Evolutionary conservation across 139 green algal genomes (phyloP), one percentile per base, ranked within the genome.

Genomic region (Pedinophyceae sp.): DNA sequence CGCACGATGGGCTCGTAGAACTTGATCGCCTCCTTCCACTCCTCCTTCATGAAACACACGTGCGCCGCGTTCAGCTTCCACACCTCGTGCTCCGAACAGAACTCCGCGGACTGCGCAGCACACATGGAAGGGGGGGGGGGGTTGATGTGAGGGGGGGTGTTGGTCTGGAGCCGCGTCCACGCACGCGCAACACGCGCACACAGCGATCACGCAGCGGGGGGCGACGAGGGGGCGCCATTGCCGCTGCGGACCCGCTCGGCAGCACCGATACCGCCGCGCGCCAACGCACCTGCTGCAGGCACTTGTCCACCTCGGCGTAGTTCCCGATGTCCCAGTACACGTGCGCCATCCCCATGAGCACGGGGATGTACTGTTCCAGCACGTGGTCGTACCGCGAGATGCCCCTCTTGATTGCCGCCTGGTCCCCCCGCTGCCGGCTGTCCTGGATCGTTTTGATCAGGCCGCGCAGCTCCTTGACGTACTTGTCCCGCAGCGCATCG

Each of bases 51-150:
- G 59, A 94, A 89, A 57, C 84, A 80, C 1, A 74, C 82, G 66
- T 94, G 85, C 19, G 81, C 85, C 27, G 89, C 66, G 66, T 94
- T 94, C 34, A 91, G 74, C 62, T 81, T 79, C 83, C 83, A 94
- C 23, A 68, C 55, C 17, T 81, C 69, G 54, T 93, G 74, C 58
- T 94, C 85, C 3, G 54, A 69, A 72, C 81, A 93, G 69, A 93
- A 89, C 62, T 93, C 85, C 1, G 75, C 74, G 28, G 53, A 72
- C 68, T 88, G 74, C n/a, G n/a, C n/a, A n/a, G n/a, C n/a, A n/a
- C n/a, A n/a, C n/a, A n/a, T n/a, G n/a, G n/a, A n/a, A n/a, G n/a
- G n/a, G n/a, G n/a, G n/a, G n/a, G n/a, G n/a, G n/a, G n/a, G n/a
- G n/a, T n/a, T n/a, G n/a, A n/a, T n/a, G n/a, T n/a, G n/a, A n/a